Conservation (phyloP, 352 stramenopile genomes). For the Pythium brassicae region DNA sequence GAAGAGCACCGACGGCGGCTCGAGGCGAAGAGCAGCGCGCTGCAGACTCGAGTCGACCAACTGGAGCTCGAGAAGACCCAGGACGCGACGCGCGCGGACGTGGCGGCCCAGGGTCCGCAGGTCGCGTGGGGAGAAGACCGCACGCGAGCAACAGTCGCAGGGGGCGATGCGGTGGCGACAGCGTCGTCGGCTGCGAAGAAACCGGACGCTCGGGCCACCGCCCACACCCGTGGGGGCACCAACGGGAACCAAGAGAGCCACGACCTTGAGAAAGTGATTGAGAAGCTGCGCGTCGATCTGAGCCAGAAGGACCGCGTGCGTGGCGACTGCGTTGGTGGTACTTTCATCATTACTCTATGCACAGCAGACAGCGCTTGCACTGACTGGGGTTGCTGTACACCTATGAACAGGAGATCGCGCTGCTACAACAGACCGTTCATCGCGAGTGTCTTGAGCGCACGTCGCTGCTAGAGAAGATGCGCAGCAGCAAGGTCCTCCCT, state of each 20-base stretch:
- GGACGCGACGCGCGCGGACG: constrained; percentile 2
- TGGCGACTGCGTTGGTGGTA: neutral
- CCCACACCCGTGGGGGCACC: neutral
- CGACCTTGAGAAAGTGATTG: constrained; percentile 37
- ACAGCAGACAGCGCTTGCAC: neutral
- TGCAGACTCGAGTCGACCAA: constrained; percentile 23
- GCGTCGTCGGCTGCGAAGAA: neutral
- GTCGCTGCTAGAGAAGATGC: constrained; percentile 69
- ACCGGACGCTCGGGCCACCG: neutral
- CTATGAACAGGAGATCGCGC: constrained; percentile 49
- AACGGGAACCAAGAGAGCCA: constrained; percentile 39
- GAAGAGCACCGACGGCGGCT: constrained; percentile 13
- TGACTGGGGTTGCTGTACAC: neutral
- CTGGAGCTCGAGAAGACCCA: constrained; percentile 9
- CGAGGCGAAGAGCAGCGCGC: constrained; percentile 14
- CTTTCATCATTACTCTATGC: neutral
- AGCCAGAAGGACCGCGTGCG: constrained; percentile 53
- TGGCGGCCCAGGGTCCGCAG: neutral
- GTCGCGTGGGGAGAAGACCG: constrained; percentile 9
- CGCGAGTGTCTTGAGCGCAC: constrained; percentile 79
- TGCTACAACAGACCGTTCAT: constrained; percentile 80
- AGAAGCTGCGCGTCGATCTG: constrained; percentile 30
- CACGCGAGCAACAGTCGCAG: neutral
- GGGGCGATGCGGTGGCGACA: neutral
- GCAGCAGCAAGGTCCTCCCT: constrained; percentile 59